These are phyloP conservation scores for Trichoderma guizhouense DNA, from an alignment of 2,329 filamentous ascomycete species.

Conservation along the genomic window DNA sequence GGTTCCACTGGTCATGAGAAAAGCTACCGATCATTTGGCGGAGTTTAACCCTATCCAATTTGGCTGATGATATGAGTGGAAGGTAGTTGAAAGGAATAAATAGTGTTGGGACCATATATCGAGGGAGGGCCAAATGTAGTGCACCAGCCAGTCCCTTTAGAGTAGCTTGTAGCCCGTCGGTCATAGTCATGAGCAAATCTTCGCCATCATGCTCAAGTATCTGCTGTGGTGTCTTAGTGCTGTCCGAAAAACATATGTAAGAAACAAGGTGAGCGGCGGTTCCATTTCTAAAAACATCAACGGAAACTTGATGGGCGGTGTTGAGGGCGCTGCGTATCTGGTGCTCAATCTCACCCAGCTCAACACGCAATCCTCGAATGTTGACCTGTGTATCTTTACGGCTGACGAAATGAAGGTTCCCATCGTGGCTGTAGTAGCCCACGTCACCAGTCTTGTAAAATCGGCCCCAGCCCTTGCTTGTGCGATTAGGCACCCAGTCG, in stretches of 20 bases:
- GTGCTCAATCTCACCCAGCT: conserved; percentile 17
- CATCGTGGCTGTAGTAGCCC: neutral
- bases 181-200: conserved; percentile 1
- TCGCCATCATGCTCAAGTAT: neutral
- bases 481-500: neutral
- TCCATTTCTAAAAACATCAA: conserved; percentile 4
- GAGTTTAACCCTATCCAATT: conserved; percentile 17
- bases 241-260: conserved; percentile 2
- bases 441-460: conserved; percentile 17
- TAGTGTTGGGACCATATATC: conserved; percentile 7
- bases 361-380: conserved; percentile 9
- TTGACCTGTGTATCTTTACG: conserved; percentile 9
- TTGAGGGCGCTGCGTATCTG: neutral
- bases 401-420: neutral
- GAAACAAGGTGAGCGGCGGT: neutral
- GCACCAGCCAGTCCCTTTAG: neutral
- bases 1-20: conserved; percentile 12
- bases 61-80: conserved; percentile 6
- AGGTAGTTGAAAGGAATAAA: conserved; percentile 1
- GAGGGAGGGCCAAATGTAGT: neutral
- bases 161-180: neutral
- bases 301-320: conserved; percentile 2
- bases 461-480: neutral
- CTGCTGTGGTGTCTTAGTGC: neutral
- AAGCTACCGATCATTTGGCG: neutral